Evolutionary conservation across 1,139 yeast species (phyloP).

Genomic region (Candida dubliniensis): DNA sequence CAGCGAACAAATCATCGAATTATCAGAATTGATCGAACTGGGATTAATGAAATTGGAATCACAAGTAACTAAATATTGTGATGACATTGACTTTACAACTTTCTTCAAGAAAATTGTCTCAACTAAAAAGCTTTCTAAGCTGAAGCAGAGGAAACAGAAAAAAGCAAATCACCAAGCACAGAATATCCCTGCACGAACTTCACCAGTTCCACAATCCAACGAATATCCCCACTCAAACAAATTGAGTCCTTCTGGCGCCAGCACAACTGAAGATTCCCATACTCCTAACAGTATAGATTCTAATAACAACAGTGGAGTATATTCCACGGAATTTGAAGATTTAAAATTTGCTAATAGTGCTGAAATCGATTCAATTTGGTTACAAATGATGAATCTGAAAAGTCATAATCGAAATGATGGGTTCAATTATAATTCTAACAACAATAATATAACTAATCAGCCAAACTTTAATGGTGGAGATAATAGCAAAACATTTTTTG

Average conservation of each 20-base stretch:
- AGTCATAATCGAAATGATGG: slow-evolving; percentile 9
- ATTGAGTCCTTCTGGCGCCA: slow-evolving; percentile 9
- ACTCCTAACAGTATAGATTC: slow-evolving; percentile 11
- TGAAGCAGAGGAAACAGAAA: background rate
- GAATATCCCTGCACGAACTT: background rate
- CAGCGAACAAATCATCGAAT: slow-evolving; percentile 24
- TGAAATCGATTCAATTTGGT: slow-evolving; percentile 43
- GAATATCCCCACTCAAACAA: slow-evolving; percentile 6
- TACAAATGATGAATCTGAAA: slow-evolving; percentile 27
- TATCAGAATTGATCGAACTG: slow-evolving; percentile 13
- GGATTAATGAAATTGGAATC: slow-evolving; percentile 8
- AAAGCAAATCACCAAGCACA: background rate
- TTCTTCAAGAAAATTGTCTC: slow-evolving; percentile 7
- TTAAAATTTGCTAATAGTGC: slow-evolving; percentile 28
- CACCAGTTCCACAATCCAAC: background rate
- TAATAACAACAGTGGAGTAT: slow-evolving; percentile 9
- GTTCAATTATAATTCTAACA: slow-evolving; percentile 1
- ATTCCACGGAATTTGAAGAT: slow-evolving; percentile 17
- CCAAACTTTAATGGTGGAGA: background rate
- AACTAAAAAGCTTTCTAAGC: background rate
- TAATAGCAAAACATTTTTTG: background rate
- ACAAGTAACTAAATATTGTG: slow-evolving; percentile 11
- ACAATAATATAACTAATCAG: background rate
- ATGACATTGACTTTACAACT: slow-evolving; percentile 10
- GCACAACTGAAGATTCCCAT: slow-evolving; percentile 14